Percentiles rank a stretch among this genome's conserved stretches.
phyloP scores from a whole-genome alignment of 1,284 basidiomycete genomes.

The Sanghuangporus baumii region DNA sequence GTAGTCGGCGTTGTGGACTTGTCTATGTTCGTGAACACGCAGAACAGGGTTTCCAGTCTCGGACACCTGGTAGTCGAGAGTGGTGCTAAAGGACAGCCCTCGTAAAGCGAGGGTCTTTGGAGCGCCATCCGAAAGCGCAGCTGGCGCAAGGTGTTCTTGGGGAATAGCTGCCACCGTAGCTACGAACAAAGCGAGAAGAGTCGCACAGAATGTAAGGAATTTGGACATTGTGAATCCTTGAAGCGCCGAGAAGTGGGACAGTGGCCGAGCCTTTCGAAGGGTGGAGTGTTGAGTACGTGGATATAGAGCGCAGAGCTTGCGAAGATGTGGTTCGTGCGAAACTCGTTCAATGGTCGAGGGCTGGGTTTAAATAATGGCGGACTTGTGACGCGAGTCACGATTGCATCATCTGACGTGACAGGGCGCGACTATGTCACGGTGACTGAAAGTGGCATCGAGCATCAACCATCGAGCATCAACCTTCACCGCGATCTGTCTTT shows the following conservation, averaged over 20 bases:
- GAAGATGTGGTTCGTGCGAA: background rate
- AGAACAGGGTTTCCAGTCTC: background rate
- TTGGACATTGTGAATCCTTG: conserved; percentile 1
- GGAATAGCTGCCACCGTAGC: conserved; percentile 4
- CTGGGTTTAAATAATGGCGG: background rate
- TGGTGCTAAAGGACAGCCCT: background rate
- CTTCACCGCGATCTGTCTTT: background rate
- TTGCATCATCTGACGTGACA: background rate
- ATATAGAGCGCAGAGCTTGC: background rate
- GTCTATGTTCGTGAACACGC: background rate
- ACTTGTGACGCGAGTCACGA: background rate
- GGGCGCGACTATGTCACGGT: background rate
- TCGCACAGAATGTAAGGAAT: background rate
- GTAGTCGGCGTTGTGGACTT: conserved; percentile 15
- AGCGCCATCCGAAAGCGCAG: background rate
- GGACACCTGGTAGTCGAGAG: background rate
- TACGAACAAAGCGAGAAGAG: conserved; percentile 1
- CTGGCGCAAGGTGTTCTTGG: background rate
- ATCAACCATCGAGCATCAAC: too few species aligned
- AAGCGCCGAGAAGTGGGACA: background rate
- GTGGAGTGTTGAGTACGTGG: background rate
- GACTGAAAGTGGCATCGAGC: background rate
- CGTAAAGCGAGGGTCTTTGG: background rate
- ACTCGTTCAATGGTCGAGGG: background rate
- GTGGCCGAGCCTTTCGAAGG: background rate